These are phyloP conservation scores for Apiospora koreana DNA, from an alignment of 2,329 filamentous ascomycete genomes.

Conservation along the genomic window DNA sequence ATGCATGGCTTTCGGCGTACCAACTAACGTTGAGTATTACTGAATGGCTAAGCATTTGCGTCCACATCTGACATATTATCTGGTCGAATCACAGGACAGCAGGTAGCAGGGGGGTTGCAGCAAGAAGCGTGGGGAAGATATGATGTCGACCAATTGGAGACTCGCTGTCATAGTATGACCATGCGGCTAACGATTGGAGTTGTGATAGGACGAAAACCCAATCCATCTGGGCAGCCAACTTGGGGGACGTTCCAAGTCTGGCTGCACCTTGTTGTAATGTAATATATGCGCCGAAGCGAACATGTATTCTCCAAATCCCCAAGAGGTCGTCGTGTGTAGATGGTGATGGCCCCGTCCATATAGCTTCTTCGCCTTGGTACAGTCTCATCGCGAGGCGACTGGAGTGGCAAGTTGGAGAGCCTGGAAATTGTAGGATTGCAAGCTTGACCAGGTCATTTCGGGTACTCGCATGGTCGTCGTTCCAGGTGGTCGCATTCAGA, in stretches of 20 bases:
- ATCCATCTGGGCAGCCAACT: background rate
- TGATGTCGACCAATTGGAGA: constrained; percentile 29
- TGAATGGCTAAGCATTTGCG: constrained; percentile 12
- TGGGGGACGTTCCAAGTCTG: background rate
- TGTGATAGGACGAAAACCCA: constrained; percentile 26
- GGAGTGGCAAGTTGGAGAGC: background rate
- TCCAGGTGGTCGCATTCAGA: background rate
- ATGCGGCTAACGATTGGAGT: constrained; percentile 31
- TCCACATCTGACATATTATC: constrained; percentile 16
- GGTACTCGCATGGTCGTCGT: background rate
- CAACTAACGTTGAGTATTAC: constrained; percentile 11
- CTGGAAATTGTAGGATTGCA: background rate
- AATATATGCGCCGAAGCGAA: background rate
- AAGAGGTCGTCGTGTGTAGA: background rate
- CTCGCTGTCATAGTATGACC: constrained; percentile 23
- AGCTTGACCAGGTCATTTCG: background rate
- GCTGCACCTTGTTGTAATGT: background rate
- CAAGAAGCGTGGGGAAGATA: constrained; percentile 28
- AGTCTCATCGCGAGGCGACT: background rate
- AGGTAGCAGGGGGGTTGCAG: constrained; percentile 9
- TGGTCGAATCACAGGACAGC: constrained; percentile 19
- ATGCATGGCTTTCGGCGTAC: constrained; percentile 12
- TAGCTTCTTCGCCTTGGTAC: background rate
- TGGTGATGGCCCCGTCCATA: background rate
- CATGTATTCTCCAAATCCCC: background rate